Conservation (phyloP, 257 asterid species). For the Solanum virginianum region DNA sequence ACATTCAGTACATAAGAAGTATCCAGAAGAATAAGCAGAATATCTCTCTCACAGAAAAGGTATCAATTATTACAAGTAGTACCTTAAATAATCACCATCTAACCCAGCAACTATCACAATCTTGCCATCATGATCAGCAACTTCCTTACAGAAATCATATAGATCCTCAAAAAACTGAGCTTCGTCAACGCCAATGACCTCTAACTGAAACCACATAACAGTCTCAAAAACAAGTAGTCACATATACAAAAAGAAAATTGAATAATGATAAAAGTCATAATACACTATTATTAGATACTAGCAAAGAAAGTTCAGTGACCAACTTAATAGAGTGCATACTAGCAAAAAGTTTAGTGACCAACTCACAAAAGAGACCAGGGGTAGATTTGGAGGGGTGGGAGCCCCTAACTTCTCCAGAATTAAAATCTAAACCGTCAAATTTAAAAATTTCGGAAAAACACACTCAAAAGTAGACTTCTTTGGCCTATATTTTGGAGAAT, state of each 20-base stretch:
- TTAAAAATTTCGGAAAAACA: neutral
- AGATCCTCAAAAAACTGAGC: conserved; percentile 92
- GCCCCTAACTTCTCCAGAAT: neutral
- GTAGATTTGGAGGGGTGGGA: neutral
- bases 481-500: neutral
- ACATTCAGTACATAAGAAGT: neutral
- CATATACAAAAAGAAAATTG: neutral
- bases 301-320: neutral
- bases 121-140: conserved; percentile 90
- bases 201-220: conserved; percentile 21
- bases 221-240: conserved; percentile 1
- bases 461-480: neutral
- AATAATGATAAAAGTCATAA: neutral
- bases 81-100: conserved; percentile 97
- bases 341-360: neutral
- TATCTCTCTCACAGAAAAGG: neutral
- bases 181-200: conserved; percentile 93
- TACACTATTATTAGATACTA: neutral
- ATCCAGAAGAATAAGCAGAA: neutral
- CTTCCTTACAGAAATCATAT: conserved; percentile 72
- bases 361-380: neutral
- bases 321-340: neutral
- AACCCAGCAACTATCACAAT: conserved; percentile 80
- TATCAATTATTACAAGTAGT: neutral
- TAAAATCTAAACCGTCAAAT: neutral